These are phyloP conservation scores for Argentina anserina DNA, from an alignment of 306 rosid genomes.

Conservation along the genomic window DNA sequence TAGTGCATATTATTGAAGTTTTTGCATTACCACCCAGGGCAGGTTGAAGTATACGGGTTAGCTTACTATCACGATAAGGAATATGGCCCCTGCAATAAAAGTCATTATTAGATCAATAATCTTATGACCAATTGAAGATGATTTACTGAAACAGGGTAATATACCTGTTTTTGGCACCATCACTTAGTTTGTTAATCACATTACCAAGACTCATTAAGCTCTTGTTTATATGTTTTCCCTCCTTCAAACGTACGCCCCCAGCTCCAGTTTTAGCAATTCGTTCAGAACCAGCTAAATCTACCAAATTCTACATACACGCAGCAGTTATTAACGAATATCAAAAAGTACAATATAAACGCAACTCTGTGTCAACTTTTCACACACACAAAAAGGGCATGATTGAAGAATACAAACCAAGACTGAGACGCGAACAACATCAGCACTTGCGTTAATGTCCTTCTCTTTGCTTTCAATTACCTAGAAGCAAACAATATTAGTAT, in stretches of 20 bases:
- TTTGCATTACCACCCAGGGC: constrained; percentile 99
- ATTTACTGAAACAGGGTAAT: background rate
- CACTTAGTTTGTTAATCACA: constrained; percentile 91
- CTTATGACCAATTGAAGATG: background rate
- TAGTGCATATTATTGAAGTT: constrained; percentile 89
- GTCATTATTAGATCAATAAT: background rate
- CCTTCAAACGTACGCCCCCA: constrained; percentile 87
- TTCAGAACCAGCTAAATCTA: constrained; percentile 96
- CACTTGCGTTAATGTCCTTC: constrained; percentile 50
- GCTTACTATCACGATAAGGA: constrained; percentile 95
- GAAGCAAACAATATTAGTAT: constrained; percentile 12
- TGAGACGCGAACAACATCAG: constrained; percentile 82
- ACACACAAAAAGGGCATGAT: background rate
- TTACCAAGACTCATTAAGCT: constrained; percentile 95
- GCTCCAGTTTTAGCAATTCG: constrained; percentile 98
- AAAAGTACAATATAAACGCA: background rate
- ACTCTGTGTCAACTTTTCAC: constrained; percentile 7
- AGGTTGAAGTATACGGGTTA: constrained; percentile 98
- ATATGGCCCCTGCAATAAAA: constrained; percentile 66
- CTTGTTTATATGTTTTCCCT: constrained; percentile 92
- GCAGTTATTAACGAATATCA: background rate
- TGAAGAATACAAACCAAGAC: constrained; percentile 67
- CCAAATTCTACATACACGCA: constrained; percentile 61
- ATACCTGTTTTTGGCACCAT: constrained; percentile 82
- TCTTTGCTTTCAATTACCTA: constrained; percentile 94